Evolutionary conservation across 176 grass and related monocot species (phyloP), one percentile per base, ranked within the genome.

Genomic region (Phoenix dactylifera): DNA sequence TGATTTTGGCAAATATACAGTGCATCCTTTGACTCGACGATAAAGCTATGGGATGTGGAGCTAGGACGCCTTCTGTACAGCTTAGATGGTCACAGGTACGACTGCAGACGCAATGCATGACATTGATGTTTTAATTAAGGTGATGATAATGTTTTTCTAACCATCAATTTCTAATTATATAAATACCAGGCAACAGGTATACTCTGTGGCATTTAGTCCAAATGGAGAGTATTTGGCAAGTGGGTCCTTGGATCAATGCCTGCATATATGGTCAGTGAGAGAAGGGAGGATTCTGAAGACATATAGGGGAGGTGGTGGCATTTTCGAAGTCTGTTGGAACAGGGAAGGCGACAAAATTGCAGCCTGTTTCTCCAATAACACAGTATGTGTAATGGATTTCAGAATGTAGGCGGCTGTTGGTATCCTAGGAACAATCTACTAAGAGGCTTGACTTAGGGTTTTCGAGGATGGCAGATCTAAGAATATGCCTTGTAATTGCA

Each of bases 281-380:
- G 87, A 97, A 49, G 93, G 87, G 44, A 85, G 65, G 59, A 75
- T 97, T 52, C 24, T 97, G 78, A 91, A 87, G 72, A 97, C 87
- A 4, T 97, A 88, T 51, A 85, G 73, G 79, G 93, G 93, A 44
- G 82, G 66, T 44, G 93, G 87, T 24, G 93, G 93, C 73, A 97
- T 97, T 65, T 97, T 97, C 1, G 93, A 97, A 80, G 93, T 97
- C 16, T 97, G 93, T 53, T 97, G 93, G 93, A 97, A 91, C 66
- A 97, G 90, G 79, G 93, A 97, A 80, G 87, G 87, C 25, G 89
- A 78, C 73, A 97, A 91, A 78, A 80, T 97, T 18, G 93, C 93
- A 16, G 93, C 87, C 24, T 97, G 93, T 74, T 97, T 91, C 72
- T 87, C 87, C 1, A 91, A 91, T 59, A 97, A 84, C 66, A 91